Percentiles rank a stretch among this genome's conserved stretches.
phyloP scores from a whole-genome alignment of 352 stramenopile genomes.

The Hyaloperonospora arabidopsidis region DNA sequence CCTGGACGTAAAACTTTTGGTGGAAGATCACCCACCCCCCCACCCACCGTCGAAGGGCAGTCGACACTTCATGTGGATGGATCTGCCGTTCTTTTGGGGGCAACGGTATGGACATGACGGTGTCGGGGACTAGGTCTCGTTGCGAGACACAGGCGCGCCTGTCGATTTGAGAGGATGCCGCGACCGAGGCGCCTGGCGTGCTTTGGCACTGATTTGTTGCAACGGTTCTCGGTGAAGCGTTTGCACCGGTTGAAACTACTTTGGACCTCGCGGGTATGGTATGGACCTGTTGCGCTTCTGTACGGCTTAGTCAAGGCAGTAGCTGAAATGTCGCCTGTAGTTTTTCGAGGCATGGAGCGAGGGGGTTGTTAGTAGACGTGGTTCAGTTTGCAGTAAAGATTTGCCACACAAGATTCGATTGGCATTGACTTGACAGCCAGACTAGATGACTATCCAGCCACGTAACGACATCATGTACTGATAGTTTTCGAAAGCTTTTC shows the following conservation, averaged over 20 bases:
- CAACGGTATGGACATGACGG: neutral
- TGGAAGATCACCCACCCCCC: slow-evolving; percentile 4
- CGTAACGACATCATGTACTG: too few species aligned
- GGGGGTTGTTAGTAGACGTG: neutral
- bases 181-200: slow-evolving; percentile 1
- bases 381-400: slow-evolving; percentile 8
- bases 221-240: slow-evolving; percentile 16
- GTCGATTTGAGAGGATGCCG: slow-evolving; percentile 18
- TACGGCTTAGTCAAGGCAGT: too few species aligned
- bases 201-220: slow-evolving; percentile 6
- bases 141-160: slow-evolving; percentile 6
- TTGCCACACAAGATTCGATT: slow-evolving; percentile 3
- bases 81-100: neutral
- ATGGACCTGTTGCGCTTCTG: neutral
- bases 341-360: neutral
- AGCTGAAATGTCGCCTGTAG: too few species aligned
- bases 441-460: too few species aligned
- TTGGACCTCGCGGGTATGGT: neutral
- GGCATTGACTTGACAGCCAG: too few species aligned
- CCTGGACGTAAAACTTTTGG: neutral
- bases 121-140: neutral
- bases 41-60: slow-evolving; percentile 5
- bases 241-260: neutral
- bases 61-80: neutral
- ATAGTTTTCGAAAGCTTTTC: too few species aligned